Conservation (phyloP, 2,329 filamentous ascomycete genomes). For the Aureobasidium sp. region DNA sequence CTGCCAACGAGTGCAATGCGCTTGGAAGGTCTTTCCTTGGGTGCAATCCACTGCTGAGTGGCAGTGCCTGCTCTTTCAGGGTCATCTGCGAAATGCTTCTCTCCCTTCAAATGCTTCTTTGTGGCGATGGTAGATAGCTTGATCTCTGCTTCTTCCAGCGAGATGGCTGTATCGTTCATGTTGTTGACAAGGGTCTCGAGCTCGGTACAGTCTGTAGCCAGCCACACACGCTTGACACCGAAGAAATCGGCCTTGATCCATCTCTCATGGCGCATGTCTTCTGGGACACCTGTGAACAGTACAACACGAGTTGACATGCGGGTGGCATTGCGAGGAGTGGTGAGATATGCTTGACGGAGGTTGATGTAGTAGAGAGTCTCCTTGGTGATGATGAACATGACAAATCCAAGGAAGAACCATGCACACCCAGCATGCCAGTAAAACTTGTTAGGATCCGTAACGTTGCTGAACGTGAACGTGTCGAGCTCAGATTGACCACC, state of each 20-base stretch:
- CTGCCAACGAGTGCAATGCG: constrained; percentile 59
- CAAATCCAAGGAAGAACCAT: constrained; percentile 32
- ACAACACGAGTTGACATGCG: constrained; percentile 38
- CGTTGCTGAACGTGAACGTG: constrained; percentile 28
- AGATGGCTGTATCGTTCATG: constrained; percentile 33
- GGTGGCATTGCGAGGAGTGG: constrained; percentile 34
- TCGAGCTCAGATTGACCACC: constrained; percentile 19
- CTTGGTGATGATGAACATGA: constrained; percentile 37
- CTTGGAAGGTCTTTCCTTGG: constrained; percentile 55
- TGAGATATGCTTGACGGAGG: constrained; percentile 37
- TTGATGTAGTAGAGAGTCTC: constrained; percentile 38
- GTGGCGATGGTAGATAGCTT: constrained; percentile 30
- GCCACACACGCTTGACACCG: constrained; percentile 36
- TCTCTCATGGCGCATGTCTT: constrained; percentile 29
- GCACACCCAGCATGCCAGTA: constrained; percentile 34
- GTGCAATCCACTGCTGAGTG: constrained; percentile 51
- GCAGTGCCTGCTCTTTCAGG: constrained; percentile 37
- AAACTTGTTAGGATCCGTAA: constrained; percentile 30
- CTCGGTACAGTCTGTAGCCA: constrained; percentile 35
- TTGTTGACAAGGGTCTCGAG: constrained; percentile 36
- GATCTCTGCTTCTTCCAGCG: constrained; percentile 36
- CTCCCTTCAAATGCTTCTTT: constrained; percentile 20
- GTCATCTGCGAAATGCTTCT: constrained; percentile 18
- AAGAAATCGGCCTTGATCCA: constrained; percentile 30
- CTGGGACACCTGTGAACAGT: constrained; percentile 38